Evolutionary conservation across 352 stramenopile species (phyloP).

Genomic region (Globisporangium spiculum): DNA sequence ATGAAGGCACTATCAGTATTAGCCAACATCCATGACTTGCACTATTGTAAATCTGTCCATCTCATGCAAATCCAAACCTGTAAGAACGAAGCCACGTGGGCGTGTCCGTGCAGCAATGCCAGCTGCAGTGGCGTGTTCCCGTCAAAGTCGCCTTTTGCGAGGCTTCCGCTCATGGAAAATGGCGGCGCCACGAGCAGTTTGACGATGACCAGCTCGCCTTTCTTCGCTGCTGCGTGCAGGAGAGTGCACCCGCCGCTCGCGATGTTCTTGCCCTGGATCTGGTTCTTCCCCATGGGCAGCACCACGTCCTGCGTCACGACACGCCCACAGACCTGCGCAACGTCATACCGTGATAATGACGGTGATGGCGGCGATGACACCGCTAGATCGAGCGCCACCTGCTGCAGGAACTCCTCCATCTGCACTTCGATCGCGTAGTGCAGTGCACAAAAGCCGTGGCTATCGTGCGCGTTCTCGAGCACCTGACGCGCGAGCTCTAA

Average conservation of each 20-base stretch:
- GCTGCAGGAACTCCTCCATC: constrained; percentile 55
- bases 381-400: constrained; percentile 22
- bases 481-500: constrained; percentile 58
- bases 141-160: constrained; percentile 50
- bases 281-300: constrained; percentile 53
- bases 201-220: constrained; percentile 52
- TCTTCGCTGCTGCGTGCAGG: constrained; percentile 64
- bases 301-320: constrained; percentile 65
- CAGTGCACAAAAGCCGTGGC: constrained; percentile 61
- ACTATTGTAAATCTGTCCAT: background rate
- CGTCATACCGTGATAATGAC: background rate
- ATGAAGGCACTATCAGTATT: background rate
- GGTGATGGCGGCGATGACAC: background rate
- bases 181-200: constrained; percentile 39
- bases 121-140: constrained; percentile 47
- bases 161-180: constrained; percentile 25
- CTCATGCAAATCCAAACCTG: constrained; percentile 17
- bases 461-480: constrained; percentile 68
- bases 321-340: constrained; percentile 17
- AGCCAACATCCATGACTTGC: background rate
- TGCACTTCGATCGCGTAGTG: constrained; percentile 79
- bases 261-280: constrained; percentile 70
- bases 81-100: constrained; percentile 36
- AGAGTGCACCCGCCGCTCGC: constrained; percentile 65
- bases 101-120: constrained; percentile 41